Conservation (phyloP, 306 rosid genomes). For the Rosa multiflora region DNA sequence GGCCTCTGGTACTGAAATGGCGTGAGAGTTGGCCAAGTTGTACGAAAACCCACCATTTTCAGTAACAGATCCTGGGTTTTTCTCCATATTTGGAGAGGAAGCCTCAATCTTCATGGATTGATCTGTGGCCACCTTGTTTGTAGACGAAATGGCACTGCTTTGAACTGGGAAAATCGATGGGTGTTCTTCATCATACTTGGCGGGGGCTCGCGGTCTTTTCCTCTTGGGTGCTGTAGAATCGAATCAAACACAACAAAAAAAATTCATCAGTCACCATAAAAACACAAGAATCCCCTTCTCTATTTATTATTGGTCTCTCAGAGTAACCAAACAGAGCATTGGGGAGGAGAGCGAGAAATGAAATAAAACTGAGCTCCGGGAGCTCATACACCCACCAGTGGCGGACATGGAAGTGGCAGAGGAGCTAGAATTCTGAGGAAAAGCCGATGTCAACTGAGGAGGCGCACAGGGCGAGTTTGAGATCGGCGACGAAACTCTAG, state of each 20-base stretch:
- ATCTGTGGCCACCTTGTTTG: slow-evolving; percentile 41
- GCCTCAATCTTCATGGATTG: slow-evolving; percentile 51
- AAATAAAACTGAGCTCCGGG: slow-evolving; percentile 9
- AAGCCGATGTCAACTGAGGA: slow-evolving; percentile 29
- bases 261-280: not conserved
- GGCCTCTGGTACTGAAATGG: slow-evolving; percentile 33
- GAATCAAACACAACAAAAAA: slow-evolving; percentile 14
- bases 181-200: slow-evolving; percentile 71
- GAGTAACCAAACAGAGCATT: slow-evolving; percentile 19
- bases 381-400: slow-evolving; percentile 56
- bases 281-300: not conserved
- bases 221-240: slow-evolving; percentile 74
- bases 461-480: slow-evolving; percentile 46
- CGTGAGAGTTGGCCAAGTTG: slow-evolving; percentile 33
- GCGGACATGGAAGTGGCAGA: slow-evolving; percentile 51
- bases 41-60: slow-evolving; percentile 45
- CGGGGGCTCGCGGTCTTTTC: slow-evolving; percentile 66
- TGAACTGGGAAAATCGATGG: slow-evolving; percentile 39
- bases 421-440: slow-evolving; percentile 61
- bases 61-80: slow-evolving; percentile 49
- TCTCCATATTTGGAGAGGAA: slow-evolving; percentile 46
- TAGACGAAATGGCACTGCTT: slow-evolving; percentile 50
- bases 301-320: no score
- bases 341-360: slow-evolving; percentile 11
- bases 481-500: slow-evolving; percentile 78